Percentiles rank a stretch among this genome's conserved stretches.
Conservation (phyloP, 1,139 yeast genomes). For the Yamadazyma diospyri region DNA sequence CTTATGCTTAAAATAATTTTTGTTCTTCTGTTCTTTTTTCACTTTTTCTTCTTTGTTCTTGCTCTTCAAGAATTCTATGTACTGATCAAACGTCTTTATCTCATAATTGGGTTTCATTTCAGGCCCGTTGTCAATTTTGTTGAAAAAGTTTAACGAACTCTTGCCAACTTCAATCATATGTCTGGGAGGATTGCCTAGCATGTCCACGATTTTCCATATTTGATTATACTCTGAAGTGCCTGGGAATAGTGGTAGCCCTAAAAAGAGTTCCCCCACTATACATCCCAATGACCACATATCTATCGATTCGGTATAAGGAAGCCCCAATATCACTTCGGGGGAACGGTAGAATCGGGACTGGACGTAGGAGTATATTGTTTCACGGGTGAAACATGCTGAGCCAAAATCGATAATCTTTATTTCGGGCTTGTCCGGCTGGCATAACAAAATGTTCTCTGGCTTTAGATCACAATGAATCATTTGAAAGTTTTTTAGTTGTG, state of each 20-base stretch:
- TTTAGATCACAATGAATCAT: conserved; percentile 94
- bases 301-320: conserved; percentile 86
- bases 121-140: conserved; percentile 31
- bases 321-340: conserved; percentile 90
- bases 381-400: conserved; percentile 88
- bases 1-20: conserved; percentile 78
- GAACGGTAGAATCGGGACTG: conserved; percentile 95
- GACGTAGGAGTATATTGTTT: conserved; percentile 87
- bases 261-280: conserved; percentile 86
- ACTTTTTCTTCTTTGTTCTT: conserved; percentile 46
- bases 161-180: conserved; percentile 98
- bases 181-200: conserved; percentile 83
- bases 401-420: conserved; percentile 96
- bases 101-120: conserved; percentile 28
- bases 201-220: conserved; percentile 73
- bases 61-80: conserved; percentile 31
- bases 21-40: conserved; percentile 71
- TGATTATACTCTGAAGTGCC: conserved; percentile 95
- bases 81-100: conserved; percentile 34
- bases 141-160: conserved; percentile 69
- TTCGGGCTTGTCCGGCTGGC: conserved; percentile 80
- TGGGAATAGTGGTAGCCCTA: conserved; percentile 93
- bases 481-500: conserved; percentile 76
- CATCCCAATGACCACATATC: conserved; percentile 99
- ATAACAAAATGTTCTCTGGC: conserved; percentile 88